Evolutionary conservation across 1,284 basidiomycete species (phyloP), one percentile per base, ranked within the genome.

Genomic region (Exobasidium cylindrosporum): DNA sequence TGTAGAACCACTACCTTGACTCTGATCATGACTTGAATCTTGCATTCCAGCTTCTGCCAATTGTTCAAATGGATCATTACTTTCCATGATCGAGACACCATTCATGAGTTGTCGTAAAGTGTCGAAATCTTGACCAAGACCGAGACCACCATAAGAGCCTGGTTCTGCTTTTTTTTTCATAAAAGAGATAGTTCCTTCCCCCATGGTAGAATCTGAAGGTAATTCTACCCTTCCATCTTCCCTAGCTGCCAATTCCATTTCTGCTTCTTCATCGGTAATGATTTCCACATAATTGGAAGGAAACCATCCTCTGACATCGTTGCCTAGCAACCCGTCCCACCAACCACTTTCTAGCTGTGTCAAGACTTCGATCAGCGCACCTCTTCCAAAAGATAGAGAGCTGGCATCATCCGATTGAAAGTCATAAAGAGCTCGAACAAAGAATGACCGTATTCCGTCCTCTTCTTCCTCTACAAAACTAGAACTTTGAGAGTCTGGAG

Each of bases 271-370:
- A 67, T 91, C 89, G 29, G 88, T 84, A 64, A 96, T 87, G 64
- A 87, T 81, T 53, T 85, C 83, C 50, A 97, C 92, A 82, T 95
- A 97, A 83, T 97, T 98, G 68, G 90, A 92, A 13, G 95, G 95
- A 81, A 98, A 97, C 95, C 95, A 97, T 50, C 95, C 95, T 57
- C 95, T 67, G 6, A 69, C 65, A 17, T 73, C 63, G 5, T 76
- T 70, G 55, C 88, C 88, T 32, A 97, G 84, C 64, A 97, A 83
- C 6, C 96, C 95, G 81, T 98, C 96, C 95, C 95, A 99, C 95
- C 95, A 99, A 17, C 95, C 95, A 3, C 89, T 91, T 54, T 91
- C 90, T 58, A 97, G 86, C 77, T 89, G 88, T 5, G 89, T 92
- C 57, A 96, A 84, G 58, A 98, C 92, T 81, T 97, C 92, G 73